Percentiles rank a stretch among this genome's conserved stretches.
Conservation (phyloP, 768 basidiomycete species). For the Sporobolomyces phaffii region DNA sequence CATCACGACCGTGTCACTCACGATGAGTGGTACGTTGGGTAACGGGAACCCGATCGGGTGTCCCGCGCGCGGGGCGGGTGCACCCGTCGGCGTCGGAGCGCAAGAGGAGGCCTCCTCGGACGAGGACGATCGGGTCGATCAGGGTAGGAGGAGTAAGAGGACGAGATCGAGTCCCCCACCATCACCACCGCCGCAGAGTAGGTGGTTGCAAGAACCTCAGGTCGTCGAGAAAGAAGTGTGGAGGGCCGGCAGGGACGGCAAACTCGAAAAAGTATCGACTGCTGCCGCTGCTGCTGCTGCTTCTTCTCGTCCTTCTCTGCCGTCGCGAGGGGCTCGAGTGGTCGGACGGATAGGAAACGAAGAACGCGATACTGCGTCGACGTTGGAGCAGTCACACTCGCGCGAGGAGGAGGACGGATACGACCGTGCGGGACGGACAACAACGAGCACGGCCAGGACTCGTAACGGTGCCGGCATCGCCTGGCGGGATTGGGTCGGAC, state of each 20-base stretch:
- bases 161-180: too few species aligned
- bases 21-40: conserved; percentile 18
- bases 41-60: neutral
- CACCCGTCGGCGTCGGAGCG: neutral
- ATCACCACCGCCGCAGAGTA: neutral
- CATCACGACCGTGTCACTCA: conserved; percentile 24
- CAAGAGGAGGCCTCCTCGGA: neutral
- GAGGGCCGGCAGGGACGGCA: neutral
- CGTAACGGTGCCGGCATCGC: neutral
- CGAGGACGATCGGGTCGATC: neutral
- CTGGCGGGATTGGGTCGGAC: conserved; percentile 4
- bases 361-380: too few species aligned
- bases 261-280: neutral
- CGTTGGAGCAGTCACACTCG: too few species aligned
- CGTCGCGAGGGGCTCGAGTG: too few species aligned
- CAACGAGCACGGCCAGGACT: too few species aligned
- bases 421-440: too few species aligned
- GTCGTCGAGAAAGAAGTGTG: neutral
- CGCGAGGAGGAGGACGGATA: neutral
- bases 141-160: neutral
- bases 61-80: neutral
- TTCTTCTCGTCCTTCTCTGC: too few species aligned
- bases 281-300: neutral
- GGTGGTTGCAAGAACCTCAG: conserved; percentile 2
- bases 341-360: neutral